Evolutionary conservation across 2,329 filamentous ascomycete species (phyloP), one percentile per base, ranked within the genome.

Genomic region (Fusarium armeniacum): DNA sequence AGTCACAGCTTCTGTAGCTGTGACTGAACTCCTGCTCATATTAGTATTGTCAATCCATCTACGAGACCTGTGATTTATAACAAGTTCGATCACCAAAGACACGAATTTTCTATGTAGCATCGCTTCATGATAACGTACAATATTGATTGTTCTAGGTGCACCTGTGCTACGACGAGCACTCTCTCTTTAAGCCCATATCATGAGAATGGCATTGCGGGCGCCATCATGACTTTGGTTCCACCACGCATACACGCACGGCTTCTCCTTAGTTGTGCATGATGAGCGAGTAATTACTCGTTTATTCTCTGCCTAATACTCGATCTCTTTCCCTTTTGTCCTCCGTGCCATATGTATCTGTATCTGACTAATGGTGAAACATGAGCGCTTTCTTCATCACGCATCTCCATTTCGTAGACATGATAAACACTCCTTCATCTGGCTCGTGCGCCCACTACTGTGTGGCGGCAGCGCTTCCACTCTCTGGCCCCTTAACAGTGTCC

Each of bases 401-500:
- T 20, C 40, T 40, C 28, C 22, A 61, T 35, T 55, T 65, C 43
- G 32, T 51, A 18, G 26, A 66, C 49, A 33, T 62, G 63, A 51
- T 66, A 44, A 55, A 36, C 41, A 44, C 67, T 68, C 67, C 51
- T 62, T 65, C 30, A 35, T 68, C 50, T 64, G 67, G 67, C 62
- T 70, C 67, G 63, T 65, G 67, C 67, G 51, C 44, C 54, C 51
- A 70, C 62, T 54, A 52, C 22, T 40, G n/a, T 53, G 73, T 68
- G 61, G 71, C 56, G 63, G 69, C 63, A 63, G 59, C 73, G 56
- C 69, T 74, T 70, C 62, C 69, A 73, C 40, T 72, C 73, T 72
- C 63, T 60, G 67, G 40, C 73, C 73, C 73, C 73, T 75, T 74
- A 74, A 69, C 62, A 67, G n/a, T 40, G 38, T 56, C 65, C 65